A percentile compares a stretch with the other conserved stretches of the same genome.
Conservation (phyloP, 306 rosid species). For the Datisca glomerata region DNA sequence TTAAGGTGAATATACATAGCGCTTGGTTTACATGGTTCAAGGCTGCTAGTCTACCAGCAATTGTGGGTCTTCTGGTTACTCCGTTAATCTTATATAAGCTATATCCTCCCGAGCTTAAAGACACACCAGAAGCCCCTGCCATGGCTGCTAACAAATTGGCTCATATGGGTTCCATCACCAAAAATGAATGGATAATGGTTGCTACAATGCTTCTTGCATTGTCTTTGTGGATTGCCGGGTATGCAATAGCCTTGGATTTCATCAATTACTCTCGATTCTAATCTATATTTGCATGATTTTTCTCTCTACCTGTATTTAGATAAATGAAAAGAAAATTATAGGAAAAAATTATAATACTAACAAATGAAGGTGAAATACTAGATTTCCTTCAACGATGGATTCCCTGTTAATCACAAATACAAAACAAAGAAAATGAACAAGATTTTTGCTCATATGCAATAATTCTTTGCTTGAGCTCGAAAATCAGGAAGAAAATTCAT, state of each 20-base stretch:
- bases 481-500: no score
- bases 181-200: slow-evolving; percentile 77
- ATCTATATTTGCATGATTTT: no score
- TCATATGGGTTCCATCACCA: slow-evolving; percentile 71
- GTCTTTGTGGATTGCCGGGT: slow-evolving; percentile 94
- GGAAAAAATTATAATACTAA: no score
- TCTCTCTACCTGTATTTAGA: no score
- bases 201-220: slow-evolving; percentile 90
- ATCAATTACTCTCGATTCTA: not conserved
- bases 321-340: no score
- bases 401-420: no score
- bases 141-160: slow-evolving; percentile 68
- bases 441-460: no score
- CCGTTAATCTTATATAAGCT: slow-evolving; percentile 74
- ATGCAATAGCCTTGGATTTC: slow-evolving; percentile 12
- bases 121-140: slow-evolving; percentile 96
- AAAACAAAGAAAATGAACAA: no score
- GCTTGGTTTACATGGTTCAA: slow-evolving; percentile 93
- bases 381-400: no score
- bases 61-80: slow-evolving; percentile 54
- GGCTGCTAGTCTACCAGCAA: slow-evolving; percentile 81
- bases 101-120: slow-evolving; percentile 84
- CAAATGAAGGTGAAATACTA: no score
- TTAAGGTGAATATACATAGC: slow-evolving; percentile 60
- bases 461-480: no score